Evolutionary conservation across 1,284 basidiomycete genomes (phyloP).

Genomic region (Sporisorium graminicola): DNA sequence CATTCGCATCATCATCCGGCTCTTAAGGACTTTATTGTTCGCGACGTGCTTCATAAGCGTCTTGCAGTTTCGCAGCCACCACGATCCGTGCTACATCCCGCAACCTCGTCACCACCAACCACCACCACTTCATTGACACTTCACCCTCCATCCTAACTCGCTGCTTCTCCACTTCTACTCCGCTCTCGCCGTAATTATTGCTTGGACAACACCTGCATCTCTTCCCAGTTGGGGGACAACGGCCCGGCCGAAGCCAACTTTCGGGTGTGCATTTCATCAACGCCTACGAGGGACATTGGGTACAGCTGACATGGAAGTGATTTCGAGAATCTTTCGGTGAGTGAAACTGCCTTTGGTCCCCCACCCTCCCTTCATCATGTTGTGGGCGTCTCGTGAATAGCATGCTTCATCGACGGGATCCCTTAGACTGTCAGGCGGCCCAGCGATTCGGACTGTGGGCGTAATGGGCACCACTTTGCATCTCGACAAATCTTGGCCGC

Average conservation of each 20-base stretch:
- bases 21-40: background rate
- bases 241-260: background rate
- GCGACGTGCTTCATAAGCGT: background rate
- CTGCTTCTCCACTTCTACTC: too few species aligned
- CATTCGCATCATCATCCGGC: background rate
- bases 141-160: background rate
- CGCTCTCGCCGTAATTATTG: background rate
- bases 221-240: background rate
- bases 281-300: background rate
- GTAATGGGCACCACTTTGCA: background rate
- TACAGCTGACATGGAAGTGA: slow-evolving; percentile 40
- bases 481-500: slow-evolving; percentile 1
- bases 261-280: background rate
- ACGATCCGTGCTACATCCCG: background rate
- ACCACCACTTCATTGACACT: background rate
- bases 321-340: slow-evolving; percentile 31
- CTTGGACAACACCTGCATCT: background rate
- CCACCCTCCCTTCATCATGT: slow-evolving; percentile 10
- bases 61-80: background rate
- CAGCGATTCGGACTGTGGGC: slow-evolving; percentile 44
- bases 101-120: background rate
- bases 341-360: slow-evolving; percentile 12
- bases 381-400: slow-evolving; percentile 9
- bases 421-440: slow-evolving; percentile 10
- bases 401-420: slow-evolving; percentile 1